Conservation (phyloP, 2,329 filamentous ascomycete genomes). For the Verticillium albo-atrum region DNA sequence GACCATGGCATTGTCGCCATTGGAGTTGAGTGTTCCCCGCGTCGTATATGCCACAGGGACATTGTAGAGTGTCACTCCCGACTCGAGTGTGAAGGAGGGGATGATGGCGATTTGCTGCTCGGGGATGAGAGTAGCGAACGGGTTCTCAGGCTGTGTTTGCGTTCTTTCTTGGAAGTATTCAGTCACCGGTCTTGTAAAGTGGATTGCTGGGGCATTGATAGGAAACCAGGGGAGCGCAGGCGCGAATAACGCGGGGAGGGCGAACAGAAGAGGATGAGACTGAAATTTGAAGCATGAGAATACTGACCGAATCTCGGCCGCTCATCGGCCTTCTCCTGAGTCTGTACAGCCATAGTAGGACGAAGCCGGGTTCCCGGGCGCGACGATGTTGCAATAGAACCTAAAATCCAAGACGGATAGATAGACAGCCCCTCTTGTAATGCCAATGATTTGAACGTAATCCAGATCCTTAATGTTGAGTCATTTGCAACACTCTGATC, state of each 20-base stretch:
- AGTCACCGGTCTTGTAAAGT: slow-evolving; percentile 42
- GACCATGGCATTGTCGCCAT: slow-evolving; percentile 64
- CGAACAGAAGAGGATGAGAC: not conserved
- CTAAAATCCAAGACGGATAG: not conserved
- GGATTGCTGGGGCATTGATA: slow-evolving; percentile 2
- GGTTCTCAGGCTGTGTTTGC: slow-evolving; percentile 79
- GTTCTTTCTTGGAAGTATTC: slow-evolving; percentile 64
- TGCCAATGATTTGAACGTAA: not conserved
- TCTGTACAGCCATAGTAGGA: slow-evolving; percentile 18
- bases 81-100: slow-evolving; percentile 89
- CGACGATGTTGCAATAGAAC: not conserved
- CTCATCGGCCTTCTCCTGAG: slow-evolving; percentile 7
- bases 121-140: slow-evolving; percentile 79
- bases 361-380: not conserved
- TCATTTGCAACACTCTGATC: not conserved
- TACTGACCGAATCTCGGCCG: slow-evolving; percentile 28
- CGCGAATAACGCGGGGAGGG: not conserved
- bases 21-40: slow-evolving; percentile 54
- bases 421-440: not conserved
- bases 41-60: slow-evolving; percentile 66
- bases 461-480: not conserved
- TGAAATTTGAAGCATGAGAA: slow-evolving; percentile 1
- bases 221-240: not conserved
- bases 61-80: slow-evolving; percentile 78
- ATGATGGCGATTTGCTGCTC: slow-evolving; percentile 85